Evolutionary conservation across 306 rosid genomes (phyloP), one percentile per base, ranked within the genome.

Genomic region (Malus orientalis): DNA sequence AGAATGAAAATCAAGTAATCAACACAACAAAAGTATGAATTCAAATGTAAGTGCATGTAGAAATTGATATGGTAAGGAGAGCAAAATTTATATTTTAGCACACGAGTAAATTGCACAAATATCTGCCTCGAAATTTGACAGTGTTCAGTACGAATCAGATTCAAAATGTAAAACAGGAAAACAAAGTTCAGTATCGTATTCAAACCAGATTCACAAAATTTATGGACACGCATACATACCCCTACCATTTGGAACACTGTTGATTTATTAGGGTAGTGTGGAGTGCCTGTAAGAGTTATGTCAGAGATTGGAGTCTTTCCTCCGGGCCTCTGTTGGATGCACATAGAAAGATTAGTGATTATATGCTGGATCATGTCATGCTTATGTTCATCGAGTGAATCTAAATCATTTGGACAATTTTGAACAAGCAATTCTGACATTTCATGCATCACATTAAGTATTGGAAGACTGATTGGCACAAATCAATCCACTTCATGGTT

Each of bases 351-450:
- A 72, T 86, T 89, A 77, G 76, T 84, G 81, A 87, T 80, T 78
- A 85, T 86, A 69, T 80, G 82, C 61, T 49, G 80, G 75, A 89
- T 70, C 77, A 25, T 77, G 77, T 81, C 82, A 69, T 4, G 42
- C 69, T 80, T 85, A 66, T 85, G 78, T 32, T 80, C 85, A 59
- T 74, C 51, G 73, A 55, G 64, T 74, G 88, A 80, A 73, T 79
- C 78, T 47, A 69, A 68, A 70, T 81, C 82, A 64, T 77, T 71
- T 32, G 76, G 65, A 70, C 77, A 67, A 16, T 83, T 81, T 76
- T 86, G 84, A 70, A 85, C 84, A 74, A 89, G 89, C 80, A 81
- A 74, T 71, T 87, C 86, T 72, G 92, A 89, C 78, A 91, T 85
- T 83, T 60, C 80, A 78, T 74, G 88, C 84, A 89, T 87, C 72